Percentiles rank a stretch among this genome's conserved stretches.
These are phyloP conservation scores for Phytopythium vexans DNA, from an alignment of 352 stramenopile species.

Conservation along the genomic window DNA sequence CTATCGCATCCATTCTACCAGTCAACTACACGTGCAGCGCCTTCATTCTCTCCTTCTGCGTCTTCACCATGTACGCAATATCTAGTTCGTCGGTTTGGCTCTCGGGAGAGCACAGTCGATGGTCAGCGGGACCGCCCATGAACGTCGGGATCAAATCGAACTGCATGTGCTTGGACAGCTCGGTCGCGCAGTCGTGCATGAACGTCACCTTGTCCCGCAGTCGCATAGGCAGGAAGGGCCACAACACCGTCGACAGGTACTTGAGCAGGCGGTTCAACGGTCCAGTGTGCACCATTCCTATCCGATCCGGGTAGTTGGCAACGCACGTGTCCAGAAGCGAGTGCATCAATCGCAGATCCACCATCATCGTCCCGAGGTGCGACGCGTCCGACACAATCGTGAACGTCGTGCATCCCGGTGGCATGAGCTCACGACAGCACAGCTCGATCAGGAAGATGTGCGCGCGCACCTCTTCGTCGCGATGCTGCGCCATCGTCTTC, in stretches of 20 bases:
- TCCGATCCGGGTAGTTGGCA: slow-evolving; percentile 63
- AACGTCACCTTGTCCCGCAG: slow-evolving; percentile 57
- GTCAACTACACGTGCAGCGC: no score
- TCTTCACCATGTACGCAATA: slow-evolving; percentile 51
- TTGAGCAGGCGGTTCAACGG: slow-evolving; percentile 58
- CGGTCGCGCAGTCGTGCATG: slow-evolving; percentile 48
- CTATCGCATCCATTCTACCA: no score
- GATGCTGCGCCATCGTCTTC: slow-evolving; percentile 40
- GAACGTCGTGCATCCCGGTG: slow-evolving; percentile 48
- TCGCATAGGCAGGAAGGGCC: slow-evolving; percentile 49
- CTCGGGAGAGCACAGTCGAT: slow-evolving; percentile 24
- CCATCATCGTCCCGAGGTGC: slow-evolving; percentile 37
- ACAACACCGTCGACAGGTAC: slow-evolving; percentile 46
- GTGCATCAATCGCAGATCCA: slow-evolving; percentile 65
- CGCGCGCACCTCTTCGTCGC: slow-evolving; percentile 50
- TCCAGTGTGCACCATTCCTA: slow-evolving; percentile 54
- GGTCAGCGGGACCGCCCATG: slow-evolving; percentile 39
- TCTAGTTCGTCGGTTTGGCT: slow-evolving; percentile 28
- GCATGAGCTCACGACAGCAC: slow-evolving; percentile 53
- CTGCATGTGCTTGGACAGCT: slow-evolving; percentile 60
- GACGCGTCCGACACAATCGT: slow-evolving; percentile 60
- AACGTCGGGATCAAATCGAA: slow-evolving; percentile 49
- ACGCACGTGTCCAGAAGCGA: slow-evolving; percentile 57
- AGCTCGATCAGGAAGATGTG: slow-evolving; percentile 63
- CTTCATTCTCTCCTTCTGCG: slow-evolving; percentile 49